Evolutionary conservation across 2,329 filamentous ascomycete genomes (phyloP), one percentile per base, ranked within the genome.

Genomic region (Colletotrichum sp.): DNA sequence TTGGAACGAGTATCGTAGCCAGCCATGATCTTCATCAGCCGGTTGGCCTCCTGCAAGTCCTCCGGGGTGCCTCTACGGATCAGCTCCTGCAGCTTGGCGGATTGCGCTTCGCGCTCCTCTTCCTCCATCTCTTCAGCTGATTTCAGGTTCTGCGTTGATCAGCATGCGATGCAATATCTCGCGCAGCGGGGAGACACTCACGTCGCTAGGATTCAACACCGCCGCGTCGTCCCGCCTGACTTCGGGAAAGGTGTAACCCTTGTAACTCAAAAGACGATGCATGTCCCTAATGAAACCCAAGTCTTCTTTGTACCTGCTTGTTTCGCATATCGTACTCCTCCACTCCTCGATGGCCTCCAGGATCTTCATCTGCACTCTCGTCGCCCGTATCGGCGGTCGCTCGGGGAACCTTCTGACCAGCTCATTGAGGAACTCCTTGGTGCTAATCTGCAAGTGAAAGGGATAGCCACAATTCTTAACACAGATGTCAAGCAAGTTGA

Each of bases 401-500:
- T 99, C 97, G 64, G 97, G 97, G 82, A 99, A 99, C 79, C 97
- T 92, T 79, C 97, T 93, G 77, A 99, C 97, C 76, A 99, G 93
- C 88, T 99, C 97, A 86, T 99, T 99, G 81, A 99, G 92, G 81
- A 99, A 99, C 82, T 99, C 97, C 85, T 99, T 99, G 79, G 97
- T 99, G 85, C 95, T 96, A 83, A 99, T 98, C 86, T 99, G 97
- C 74, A 99, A 92, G 83, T 99, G 97, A 86, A 99, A 99, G 2
- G 97, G 96, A 84, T 99, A 99, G 81, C 97, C 97, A 90, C 97
- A 99, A 87, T 99, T 99, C 89, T 99, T 99, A 86, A 99, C 97
- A 86, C 97, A 99, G 78, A 99, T 99, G 84, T 99, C 97, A 83
- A 99, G 94, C 79, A 99, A 92, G 87, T 93, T 93, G 82, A 99